Evolutionary conservation across 2,329 filamentous ascomycete genomes (phyloP), one percentile per base, ranked within the genome.

Genomic region (Orbilia quercus): DNA sequence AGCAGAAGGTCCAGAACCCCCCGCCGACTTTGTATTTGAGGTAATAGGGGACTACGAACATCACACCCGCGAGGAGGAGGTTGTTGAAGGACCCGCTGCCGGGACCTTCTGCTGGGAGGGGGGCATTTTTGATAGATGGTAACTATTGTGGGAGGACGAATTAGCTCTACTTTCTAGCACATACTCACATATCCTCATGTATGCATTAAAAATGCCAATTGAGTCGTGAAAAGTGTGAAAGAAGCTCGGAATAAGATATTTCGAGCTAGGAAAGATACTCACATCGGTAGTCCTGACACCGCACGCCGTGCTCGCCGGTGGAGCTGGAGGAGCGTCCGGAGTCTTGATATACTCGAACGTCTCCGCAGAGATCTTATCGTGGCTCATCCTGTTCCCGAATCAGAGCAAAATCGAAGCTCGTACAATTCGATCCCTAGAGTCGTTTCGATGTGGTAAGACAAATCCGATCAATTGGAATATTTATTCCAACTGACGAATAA

Each of bases 81-180:
- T 95, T 96, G 83, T 90, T 93, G 88, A 98, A 99, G 82, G 84
- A 89, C 77, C 96, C 92, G 81, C 86, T 88, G 76, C 92, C 91
- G 57, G 92, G 84, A 55, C 88, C 91, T 81, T 99, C 95, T 76
- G 93, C 94, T 38, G 95, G 95, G 45, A 98, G 88, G 76, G 95
- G 92, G 53, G 89, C 91, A 87, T 98, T 98, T 81, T 96, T 91
- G 83, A 98, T 98, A 74, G 92, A 83, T 31, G 91, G 90, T 79
- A 88, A 94, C 93, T 96, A 59, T 1, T 14, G 34, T 9, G 23
- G 16, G 6, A 44, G 23, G 25, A 63, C 57, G 44, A 42, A 28
- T 36, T 48, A 66, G 57, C 60, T n/a, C n/a, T n/a, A n/a, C n/a
- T 58, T 9, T 38, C 28, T 5, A 25, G 40, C 44, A 67, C 53